Evolutionary conservation across 177 flowering plant species (phyloP), one percentile per base, ranked within the genome.

Genomic region (Vitis hybrid): DNA sequence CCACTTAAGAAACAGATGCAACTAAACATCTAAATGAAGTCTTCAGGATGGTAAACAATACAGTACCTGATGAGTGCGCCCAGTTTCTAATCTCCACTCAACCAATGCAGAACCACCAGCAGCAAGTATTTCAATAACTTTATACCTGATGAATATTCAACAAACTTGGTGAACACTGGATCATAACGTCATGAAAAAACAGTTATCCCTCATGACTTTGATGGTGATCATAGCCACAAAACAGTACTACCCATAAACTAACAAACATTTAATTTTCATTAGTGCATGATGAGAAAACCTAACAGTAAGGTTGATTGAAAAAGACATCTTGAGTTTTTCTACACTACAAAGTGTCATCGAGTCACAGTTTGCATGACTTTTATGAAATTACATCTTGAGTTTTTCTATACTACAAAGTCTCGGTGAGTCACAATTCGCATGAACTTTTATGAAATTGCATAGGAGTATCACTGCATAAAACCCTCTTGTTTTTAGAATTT

Each of bases 1-100:
- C 19, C n/a, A 57, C n/a, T 62, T 31, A 3, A 67, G 20, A 22
- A 13, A 20, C 18, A 58, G 47, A 38, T 38, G 47, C 47, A 38
- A 38, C 9, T 38, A 38, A 38, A 38, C 47, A 1, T 38, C 47
- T 38, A 38, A 0, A 38, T 38, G 7, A 38, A 38, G 47, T 38
- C 47, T 38, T 38, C 2, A 38, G 24, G 54, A 55, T 17, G 44
- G 15, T 3, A 58, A 38, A 28, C 58, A 19, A 62, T 47, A n/a
- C 7, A n/a, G 47, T 81, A 94, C 99, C 98, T 94, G 99, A 86
- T 95, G 99, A 55, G 98, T 95, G 19, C 99, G 94, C 12, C 98
- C 99, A 67, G 98, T 95, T 87, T 94, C 98, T 65, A 95, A 79
- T 75, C 92, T 92, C 99, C 99, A 95, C 79, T 95, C 95, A 55